Evolutionary conservation across 768 basidiomycete genomes (phyloP), one percentile per base, ranked within the genome.

Genomic region (Cystobasidium ongulense): DNA sequence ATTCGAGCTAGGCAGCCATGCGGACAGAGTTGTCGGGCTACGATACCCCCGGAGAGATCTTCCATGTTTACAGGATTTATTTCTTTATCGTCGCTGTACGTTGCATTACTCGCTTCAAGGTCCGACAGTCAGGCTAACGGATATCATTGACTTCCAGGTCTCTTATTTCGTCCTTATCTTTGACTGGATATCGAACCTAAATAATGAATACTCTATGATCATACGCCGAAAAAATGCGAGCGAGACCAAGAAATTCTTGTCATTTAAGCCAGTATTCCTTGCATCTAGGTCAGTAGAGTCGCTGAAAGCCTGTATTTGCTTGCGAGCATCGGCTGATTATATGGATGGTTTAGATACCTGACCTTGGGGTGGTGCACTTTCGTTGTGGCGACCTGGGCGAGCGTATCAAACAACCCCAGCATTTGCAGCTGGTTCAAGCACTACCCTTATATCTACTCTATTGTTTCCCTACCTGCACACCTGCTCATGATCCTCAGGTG

Each of bases 401-500:
- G 35, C 25, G 63, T 41, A 18, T 38, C 36, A 8, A 25, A 27
- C 13, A 27, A 64, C 29, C 63, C 17, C 36, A 64, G 23, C 23
- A 35, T 64, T 10, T 64, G 63, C 41, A 41, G 25, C 11, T 64
- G 63, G 63, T 64, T 64, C 23, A 7, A 38, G n/a, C 36, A 64
- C 29, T 64, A 64, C 23, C 63, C 63, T 2, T 64, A 64, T 23
- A 36, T 27, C 38, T 64, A 64, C 63, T 31, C 27, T 23, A 23
- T 64, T 25, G 41, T 64, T 10, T 8, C 36, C 8, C 63, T 64
- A 3, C 63, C 63, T 64, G 63, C 63, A 5, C 63, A 64, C 35
- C 31, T 64, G 33, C 36, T 64, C 31, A 64, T 64, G 63, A 64
- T 64, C n/a, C 35, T 64, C 13, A 35, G 63, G 63, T 64, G 29